Base-by-base conservation (phyloP, 257 asterid genomes). In the Capsicum chinense region DNA sequence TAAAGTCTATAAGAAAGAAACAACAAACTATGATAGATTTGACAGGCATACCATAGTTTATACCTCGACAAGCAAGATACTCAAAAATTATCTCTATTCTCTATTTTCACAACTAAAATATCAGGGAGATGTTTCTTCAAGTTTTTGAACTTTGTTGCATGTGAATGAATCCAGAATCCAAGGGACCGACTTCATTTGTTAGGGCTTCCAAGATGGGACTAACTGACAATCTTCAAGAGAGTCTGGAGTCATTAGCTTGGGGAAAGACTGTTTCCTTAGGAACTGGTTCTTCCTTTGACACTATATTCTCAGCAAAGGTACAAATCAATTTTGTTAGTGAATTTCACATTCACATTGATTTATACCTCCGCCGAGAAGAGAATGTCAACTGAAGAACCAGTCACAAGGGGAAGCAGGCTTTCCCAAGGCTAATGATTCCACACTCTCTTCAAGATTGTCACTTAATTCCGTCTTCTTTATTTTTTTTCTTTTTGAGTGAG, bases 251-350 rank as follows among this genome's bases (percentile, higher is more conserved):
- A 59, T 87, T 97, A 85, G 79, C 95, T 13, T 93, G 98, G 99
- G 99, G 99, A 83, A 93, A 88, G 89, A 90, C 87, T 86, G 98
- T 98, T 82, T 76, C 94, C 44, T 85, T 92, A 57, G 99, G 99
- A 68, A 92, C 97, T 73, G 98, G 98, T 84, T 87, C 86, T 85
- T 92, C 62, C 2, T 95, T 95, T 62, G 98, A 93, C 86, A 83
- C 95, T 76, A 82, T 95, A 26, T 91, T 88, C 83, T 82, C 86
- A 79, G 91, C 89, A 78, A 89, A 92, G 99, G 99, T 97, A 90
- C 26, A 35, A 5, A 56, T 50, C 81, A 57, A 56, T 14, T 48
- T 79, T 11, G 2, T 50, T 69, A 21, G 57, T 60, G 69, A 73
- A 33, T 14, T 48, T 80, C 42, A 12, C 54, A 35, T 57, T 81